Evolutionary conservation across 495 filamentous ascomycete species (phyloP).

Genomic region (Lophiotrema nucula): DNA sequence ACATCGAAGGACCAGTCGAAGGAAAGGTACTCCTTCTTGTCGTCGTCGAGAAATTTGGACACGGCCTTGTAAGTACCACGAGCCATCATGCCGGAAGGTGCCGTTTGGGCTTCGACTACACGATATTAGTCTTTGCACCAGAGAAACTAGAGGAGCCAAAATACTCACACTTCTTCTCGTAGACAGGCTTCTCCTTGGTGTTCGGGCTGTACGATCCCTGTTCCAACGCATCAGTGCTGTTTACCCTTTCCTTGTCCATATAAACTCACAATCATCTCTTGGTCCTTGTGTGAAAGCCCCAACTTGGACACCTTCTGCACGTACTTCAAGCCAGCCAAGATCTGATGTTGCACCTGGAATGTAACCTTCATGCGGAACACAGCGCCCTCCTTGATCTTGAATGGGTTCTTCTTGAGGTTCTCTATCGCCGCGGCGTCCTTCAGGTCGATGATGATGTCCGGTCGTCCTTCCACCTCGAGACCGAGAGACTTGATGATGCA

Average conservation of each 20-base stretch:
- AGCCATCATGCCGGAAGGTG: constrained; percentile 82
- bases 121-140: neutral
- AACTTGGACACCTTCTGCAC: constrained; percentile 88
- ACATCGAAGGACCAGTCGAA: constrained; percentile 97
- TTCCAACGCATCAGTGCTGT: no score
- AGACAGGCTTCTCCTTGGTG: constrained; percentile 75
- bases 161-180: constrained; percentile 84
- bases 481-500: constrained; percentile 89
- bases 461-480: constrained; percentile 72
- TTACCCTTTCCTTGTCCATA: constrained; percentile 40
- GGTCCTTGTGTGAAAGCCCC: constrained; percentile 79
- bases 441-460: constrained; percentile 83
- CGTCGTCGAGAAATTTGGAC: constrained; percentile 90
- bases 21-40: constrained; percentile 76
- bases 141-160: neutral
- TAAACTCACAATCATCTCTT: constrained; percentile 84
- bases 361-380: constrained; percentile 87
- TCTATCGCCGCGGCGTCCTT: constrained; percentile 60
- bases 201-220: constrained; percentile 87
- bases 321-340: constrained; percentile 91
- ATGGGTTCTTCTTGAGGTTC: constrained; percentile 78
- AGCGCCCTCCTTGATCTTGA: constrained; percentile 94
- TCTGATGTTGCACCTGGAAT: constrained; percentile 94
- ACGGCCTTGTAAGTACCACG: constrained; percentile 82
- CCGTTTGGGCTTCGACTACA: constrained; percentile 82